A percentile compares a stretch with the other conserved stretches of the same genome.
These are phyloP conservation scores for Trypanosoma congolense DNA, from an alignment of 208 protist genomes.

Conservation along the genomic window DNA sequence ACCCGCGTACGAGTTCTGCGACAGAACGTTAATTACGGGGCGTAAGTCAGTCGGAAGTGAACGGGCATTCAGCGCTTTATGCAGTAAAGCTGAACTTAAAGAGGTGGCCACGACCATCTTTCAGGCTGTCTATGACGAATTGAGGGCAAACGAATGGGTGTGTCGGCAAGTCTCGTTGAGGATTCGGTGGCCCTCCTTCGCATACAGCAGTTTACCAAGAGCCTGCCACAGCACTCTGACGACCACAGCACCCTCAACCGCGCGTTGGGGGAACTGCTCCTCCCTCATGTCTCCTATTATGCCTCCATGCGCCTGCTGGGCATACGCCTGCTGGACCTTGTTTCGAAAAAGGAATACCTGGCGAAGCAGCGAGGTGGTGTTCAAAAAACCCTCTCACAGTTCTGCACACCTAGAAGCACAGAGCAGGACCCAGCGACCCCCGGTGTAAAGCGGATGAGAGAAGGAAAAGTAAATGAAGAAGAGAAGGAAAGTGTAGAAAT, in stretches of 20 bases:
- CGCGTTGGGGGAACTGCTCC: slow-evolving; percentile 53
- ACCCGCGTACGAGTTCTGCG: slow-evolving; percentile 47
- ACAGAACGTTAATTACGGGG: slow-evolving; percentile 40
- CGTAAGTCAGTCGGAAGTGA: slow-evolving; percentile 78
- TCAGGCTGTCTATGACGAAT: slow-evolving; percentile 15
- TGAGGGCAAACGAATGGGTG: slow-evolving; percentile 39
- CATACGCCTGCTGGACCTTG: slow-evolving; percentile 56
- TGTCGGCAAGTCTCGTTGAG: slow-evolving; percentile 66
- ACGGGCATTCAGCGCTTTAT: slow-evolving; percentile 51
- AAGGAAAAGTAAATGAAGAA: not conserved
- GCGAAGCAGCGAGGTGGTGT: not conserved
- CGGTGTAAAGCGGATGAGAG: not conserved
- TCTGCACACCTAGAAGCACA: not conserved
- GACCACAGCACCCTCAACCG: slow-evolving; percentile 38
- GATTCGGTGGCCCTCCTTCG: slow-evolving; percentile 60
- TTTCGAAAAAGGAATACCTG: slow-evolving; percentile 22
- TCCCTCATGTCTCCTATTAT: slow-evolving; percentile 43
- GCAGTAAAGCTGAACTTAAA: slow-evolving; percentile 36
- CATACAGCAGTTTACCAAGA: slow-evolving; percentile 63
- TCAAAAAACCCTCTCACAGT: slow-evolving; percentile 8
- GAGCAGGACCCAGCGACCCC: not conserved
- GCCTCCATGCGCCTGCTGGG: slow-evolving; percentile 65
- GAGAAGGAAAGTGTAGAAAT: not conserved
- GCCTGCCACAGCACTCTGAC: slow-evolving; percentile 35
- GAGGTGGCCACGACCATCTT: slow-evolving; percentile 41